Evolutionary conservation across 441 rosid species (phyloP), one percentile per base, ranked within the genome.

Genomic region (Biscutella laevigata): DNA sequence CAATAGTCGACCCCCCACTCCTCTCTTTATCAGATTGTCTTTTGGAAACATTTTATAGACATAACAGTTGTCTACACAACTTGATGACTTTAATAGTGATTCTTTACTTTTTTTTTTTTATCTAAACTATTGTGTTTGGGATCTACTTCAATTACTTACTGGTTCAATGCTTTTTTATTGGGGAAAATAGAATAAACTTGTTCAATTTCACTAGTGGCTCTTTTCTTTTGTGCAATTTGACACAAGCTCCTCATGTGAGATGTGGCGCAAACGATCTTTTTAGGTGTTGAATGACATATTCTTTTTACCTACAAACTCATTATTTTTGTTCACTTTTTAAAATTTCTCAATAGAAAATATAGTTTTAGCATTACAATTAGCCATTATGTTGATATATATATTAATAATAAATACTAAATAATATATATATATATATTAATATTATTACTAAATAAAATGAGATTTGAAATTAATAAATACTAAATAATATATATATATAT

Each of bases 1-100:
- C 35, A 5, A 20, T 28, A 14, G 30, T n/a, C n/a, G n/a, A n/a
- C n/a, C 27, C 17, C 5, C 13, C 56, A n/a, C n/a, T n/a, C n/a
- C n/a, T n/a, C n/a, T n/a, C n/a, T n/a, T 17, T 46, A 46, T 36
- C 27, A 20, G 46, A 37, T 59, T 21, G 35, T 49, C 33, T 29
- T 48, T 30, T 22, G 43, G 27, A 32, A 2, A 28, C 11, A 30
- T n/a, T 16, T 5, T 16, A 38, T 28, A 39, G 35, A 32, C 20
- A 13, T 24, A 25, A 7, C 25, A 44, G 20, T 57, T 44, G 36
- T 15, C 54, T 26, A 35, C 29, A 29, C 50, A 59, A 48, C 42
- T 59, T 49, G 64, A 21, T 48, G n/a, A n/a, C n/a, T n/a, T n/a
- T n/a, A n/a, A n/a, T n/a, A n/a, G n/a, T n/a, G n/a, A n/a, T n/a